phyloP scores from a whole-genome alignment of 495 filamentous ascomycete species.

The Annulohypoxylon bovei region DNA sequence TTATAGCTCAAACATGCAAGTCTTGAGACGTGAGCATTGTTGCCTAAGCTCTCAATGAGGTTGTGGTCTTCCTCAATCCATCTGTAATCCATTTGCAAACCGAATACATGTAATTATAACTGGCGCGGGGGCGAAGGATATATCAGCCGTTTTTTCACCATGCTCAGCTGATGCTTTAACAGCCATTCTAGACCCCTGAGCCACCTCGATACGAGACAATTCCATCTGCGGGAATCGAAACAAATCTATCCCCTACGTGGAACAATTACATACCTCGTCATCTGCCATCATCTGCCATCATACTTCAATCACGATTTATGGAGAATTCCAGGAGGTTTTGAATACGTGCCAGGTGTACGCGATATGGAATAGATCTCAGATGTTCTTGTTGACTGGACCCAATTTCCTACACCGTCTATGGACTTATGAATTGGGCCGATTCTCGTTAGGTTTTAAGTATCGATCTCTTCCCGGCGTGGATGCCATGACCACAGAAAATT shows the following conservation, averaged over 20 bases:
- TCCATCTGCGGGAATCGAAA: background rate
- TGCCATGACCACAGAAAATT: background rate
- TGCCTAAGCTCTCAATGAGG: background rate
- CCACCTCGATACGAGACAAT: background rate
- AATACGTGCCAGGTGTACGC: background rate
- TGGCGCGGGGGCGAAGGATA: background rate
- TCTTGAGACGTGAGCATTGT: conserved; percentile 1
- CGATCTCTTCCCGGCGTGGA: background rate
- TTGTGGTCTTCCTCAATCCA: background rate
- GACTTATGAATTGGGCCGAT: background rate
- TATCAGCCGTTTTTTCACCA: background rate
- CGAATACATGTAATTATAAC: background rate
- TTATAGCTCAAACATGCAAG: background rate
- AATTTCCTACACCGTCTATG: background rate
- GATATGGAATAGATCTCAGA: background rate
- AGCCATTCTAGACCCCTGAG: background rate
- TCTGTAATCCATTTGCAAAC: background rate
- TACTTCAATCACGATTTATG: background rate
- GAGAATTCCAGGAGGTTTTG: background rate
- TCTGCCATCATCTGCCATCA: background rate
- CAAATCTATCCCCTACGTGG: background rate
- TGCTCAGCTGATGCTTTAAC: background rate
- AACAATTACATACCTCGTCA: background rate
- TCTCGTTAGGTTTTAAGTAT: background rate
- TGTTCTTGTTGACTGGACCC: background rate